Percentiles rank a stretch among this genome's conserved stretches.
Conservation (phyloP, 352 stramenopile species). For the Phytophthora syringae region DNA sequence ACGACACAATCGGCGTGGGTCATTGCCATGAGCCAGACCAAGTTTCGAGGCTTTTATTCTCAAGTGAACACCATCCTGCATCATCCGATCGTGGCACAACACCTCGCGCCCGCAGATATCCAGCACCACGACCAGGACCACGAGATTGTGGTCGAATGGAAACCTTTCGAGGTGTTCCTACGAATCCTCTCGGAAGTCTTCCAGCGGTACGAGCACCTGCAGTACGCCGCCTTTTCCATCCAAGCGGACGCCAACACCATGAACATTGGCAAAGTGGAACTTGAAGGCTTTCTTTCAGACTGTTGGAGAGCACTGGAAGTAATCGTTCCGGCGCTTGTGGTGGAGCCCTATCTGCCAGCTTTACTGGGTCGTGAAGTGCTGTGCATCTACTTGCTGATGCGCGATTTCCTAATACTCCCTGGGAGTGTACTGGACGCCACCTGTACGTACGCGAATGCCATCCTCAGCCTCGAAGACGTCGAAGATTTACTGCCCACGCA, state of each 20-base stretch:
- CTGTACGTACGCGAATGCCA: constrained; percentile 60
- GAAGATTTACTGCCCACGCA: constrained; percentile 40
- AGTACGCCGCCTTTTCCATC: constrained; percentile 47
- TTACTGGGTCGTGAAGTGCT: constrained; percentile 44
- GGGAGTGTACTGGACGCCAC: constrained; percentile 57
- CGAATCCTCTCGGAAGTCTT: constrained; percentile 44
- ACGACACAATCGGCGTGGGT: constrained; percentile 55
- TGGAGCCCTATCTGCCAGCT: constrained; percentile 48
- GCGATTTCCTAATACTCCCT: constrained; percentile 58
- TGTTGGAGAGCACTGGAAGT: constrained; percentile 57
- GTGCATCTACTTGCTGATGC: constrained; percentile 56
- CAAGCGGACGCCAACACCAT: constrained; percentile 45
- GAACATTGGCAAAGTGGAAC: constrained; percentile 36
- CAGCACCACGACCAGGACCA: constrained; percentile 19
- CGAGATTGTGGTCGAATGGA: constrained; percentile 41
- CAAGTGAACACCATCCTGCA: constrained; percentile 52
- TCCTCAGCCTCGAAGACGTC: constrained; percentile 65
- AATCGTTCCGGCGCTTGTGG: constrained; percentile 52
- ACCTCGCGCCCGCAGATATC: constrained; percentile 17
- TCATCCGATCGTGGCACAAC: constrained; percentile 36
- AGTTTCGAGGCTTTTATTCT: constrained; percentile 56
- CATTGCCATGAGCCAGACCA: constrained; percentile 68
- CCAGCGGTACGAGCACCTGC: constrained; percentile 45
- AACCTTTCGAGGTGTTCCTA: constrained; percentile 58
- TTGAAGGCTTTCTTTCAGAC: constrained; percentile 54